Percentiles rank a stretch among this genome's conserved stretches.
phyloP scores from a whole-genome alignment of 495 filamentous ascomycete species.

The Pyronema domesticum region DNA sequence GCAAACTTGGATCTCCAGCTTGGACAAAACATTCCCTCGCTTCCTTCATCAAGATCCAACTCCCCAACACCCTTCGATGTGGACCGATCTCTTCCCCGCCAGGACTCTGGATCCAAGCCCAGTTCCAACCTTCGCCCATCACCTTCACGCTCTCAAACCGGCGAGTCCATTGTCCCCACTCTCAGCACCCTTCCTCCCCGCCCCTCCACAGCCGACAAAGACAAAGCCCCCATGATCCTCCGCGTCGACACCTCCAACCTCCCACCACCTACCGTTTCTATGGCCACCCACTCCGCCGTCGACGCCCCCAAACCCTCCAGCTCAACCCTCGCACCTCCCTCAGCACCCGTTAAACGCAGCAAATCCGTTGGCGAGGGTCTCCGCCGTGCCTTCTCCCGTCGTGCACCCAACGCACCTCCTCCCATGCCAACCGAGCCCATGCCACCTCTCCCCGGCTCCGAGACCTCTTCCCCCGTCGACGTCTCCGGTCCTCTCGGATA shows the following conservation, averaged over 20 bases:
- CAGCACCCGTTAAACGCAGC: neutral
- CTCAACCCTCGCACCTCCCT: neutral
- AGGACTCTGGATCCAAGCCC: neutral
- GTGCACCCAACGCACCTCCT: slow-evolving; percentile 7
- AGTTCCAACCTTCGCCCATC: neutral
- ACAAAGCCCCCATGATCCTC: neutral
- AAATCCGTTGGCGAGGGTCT: slow-evolving; percentile 9
- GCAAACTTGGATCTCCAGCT: too few species aligned
- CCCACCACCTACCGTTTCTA: neutral
- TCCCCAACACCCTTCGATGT: slow-evolving; percentile 5
- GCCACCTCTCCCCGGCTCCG: slow-evolving; percentile 1
- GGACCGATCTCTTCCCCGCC: neutral
- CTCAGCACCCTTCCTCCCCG: neutral
- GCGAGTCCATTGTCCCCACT: neutral
- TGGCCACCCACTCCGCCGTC: neutral
- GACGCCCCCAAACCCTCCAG: neutral
- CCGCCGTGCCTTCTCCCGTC: slow-evolving; percentile 20
- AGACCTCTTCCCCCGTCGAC: neutral
- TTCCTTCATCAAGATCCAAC: neutral
- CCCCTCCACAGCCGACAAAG: neutral
- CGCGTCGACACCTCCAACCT: neutral
- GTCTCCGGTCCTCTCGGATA: slow-evolving; percentile 4
- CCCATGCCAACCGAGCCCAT: slow-evolving; percentile 9
- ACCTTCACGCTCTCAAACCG: neutral
- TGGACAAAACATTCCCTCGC: neutral